These are phyloP conservation scores for Pseudisothecium myosuroides DNA, from an alignment of 225 moss, liverwort and hornwort genomes.

Conservation along the genomic window DNA sequence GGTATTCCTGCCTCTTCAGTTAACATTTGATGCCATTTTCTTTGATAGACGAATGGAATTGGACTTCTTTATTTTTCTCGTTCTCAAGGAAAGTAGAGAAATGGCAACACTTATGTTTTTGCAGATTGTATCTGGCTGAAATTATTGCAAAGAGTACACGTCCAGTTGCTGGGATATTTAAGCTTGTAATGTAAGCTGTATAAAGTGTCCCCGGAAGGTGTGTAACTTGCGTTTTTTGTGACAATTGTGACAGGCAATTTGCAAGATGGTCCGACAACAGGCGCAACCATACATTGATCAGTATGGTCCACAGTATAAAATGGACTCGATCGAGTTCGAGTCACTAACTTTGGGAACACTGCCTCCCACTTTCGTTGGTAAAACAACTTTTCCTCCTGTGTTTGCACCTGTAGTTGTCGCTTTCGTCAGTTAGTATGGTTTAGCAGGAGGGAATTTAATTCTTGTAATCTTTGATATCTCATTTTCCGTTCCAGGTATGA, in stretches of 20 bases:
- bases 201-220: background rate
- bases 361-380: constrained; percentile 90
- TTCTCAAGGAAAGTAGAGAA: background rate
- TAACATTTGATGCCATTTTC: background rate
- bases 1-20: background rate
- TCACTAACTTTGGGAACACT: constrained; percentile 87
- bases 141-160: background rate
- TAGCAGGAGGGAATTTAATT: background rate
- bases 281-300: constrained; percentile 77
- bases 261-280: constrained; percentile 77
- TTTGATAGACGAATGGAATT: background rate
- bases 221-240: background rate
- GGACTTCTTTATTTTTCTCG: background rate
- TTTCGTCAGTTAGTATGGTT: background rate
- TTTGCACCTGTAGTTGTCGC: background rate
- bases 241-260: constrained; percentile 52
- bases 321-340: constrained; percentile 77
- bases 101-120: background rate
- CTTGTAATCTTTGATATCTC: background rate
- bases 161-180: background rate
- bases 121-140: background rate
- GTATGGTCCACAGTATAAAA: constrained; percentile 69
- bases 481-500: constrained; percentile 47
- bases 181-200: background rate
- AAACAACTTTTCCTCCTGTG: background rate